Conservation (phyloP, 345 rosid genomes). For the Euphorbia pulcherrima region DNA sequence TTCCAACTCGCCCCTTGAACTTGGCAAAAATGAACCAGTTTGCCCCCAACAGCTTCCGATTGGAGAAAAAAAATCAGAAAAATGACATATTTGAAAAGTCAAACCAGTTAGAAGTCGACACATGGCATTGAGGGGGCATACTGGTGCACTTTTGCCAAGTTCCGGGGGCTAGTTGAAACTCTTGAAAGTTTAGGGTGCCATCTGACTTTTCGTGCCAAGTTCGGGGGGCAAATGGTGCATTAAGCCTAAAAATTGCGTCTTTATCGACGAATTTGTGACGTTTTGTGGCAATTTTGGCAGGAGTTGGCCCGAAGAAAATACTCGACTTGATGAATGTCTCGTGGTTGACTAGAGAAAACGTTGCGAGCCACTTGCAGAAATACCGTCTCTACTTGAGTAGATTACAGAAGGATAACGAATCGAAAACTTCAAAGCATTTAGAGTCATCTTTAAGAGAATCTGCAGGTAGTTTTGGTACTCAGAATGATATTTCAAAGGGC, state of each 20-base stretch:
- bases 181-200: no score
- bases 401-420: conserved; percentile 64
- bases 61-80: no score
- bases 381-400: conserved; percentile 90
- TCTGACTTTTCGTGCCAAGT: no score
- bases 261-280: conserved; percentile 26
- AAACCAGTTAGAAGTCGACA: no score
- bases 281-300: conserved; percentile 54
- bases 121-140: no score
- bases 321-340: conserved; percentile 94
- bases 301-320: conserved; percentile 94
- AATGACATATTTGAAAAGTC: no score
- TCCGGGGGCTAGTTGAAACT: no score
- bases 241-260: conserved; percentile 23
- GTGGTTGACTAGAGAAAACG: conserved; percentile 91
- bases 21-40: no score
- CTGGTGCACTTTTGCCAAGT: no score
- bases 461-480: conserved; percentile 32
- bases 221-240: no score
- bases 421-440: conserved; percentile 46
- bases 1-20: no score
- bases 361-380: conserved; percentile 97
- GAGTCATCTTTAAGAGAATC: conserved; percentile 53
- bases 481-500: conserved; percentile 35
- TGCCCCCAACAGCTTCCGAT: no score